Conservation (phyloP, 345 rosid genomes). For the Boechera divaricarpa region DNA sequence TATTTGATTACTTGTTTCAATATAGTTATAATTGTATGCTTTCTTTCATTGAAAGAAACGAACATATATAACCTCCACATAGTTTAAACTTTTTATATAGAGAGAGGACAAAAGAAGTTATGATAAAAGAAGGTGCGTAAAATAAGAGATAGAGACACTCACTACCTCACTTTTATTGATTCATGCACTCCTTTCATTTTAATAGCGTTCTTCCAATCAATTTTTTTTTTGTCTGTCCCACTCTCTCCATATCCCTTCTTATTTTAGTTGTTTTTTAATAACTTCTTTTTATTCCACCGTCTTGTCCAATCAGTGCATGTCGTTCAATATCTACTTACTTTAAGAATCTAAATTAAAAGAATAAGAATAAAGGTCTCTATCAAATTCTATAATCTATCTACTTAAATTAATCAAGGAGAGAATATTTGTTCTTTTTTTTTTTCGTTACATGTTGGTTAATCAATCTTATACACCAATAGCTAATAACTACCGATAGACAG, state of each 20-base stretch:
- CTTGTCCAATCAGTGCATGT: constrained; percentile 43
- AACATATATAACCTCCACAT: constrained; percentile 38
- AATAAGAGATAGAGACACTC: constrained; percentile 42
- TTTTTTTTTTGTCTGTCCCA: constrained; percentile 40
- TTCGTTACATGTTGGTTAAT: background rate
- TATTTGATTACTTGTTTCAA: background rate
- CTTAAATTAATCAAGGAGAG: constrained; percentile 8
- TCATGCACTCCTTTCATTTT: constrained; percentile 47
- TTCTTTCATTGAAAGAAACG: constrained; percentile 4
- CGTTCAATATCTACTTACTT: constrained; percentile 34
- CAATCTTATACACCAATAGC: background rate
- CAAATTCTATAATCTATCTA: constrained; percentile 11
- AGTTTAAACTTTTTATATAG: constrained; percentile 12
- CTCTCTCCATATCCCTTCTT: constrained; percentile 29
- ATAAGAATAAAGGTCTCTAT: background rate
- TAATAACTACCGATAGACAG: background rate
- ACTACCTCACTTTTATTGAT: constrained; percentile 41
- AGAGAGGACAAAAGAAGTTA: constrained; percentile 32
- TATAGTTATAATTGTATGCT: background rate
- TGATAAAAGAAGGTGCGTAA: constrained; percentile 42
- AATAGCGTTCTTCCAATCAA: constrained; percentile 38
- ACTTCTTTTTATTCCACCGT: background rate
- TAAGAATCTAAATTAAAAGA: constrained; percentile 8
- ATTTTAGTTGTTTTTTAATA: background rate
- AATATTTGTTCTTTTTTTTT: background rate